Percentiles rank a stretch among this genome's conserved stretches.
phyloP scores from a whole-genome alignment of 768 basidiomycete genomes.

The Pleurotus citrinopileatus region DNA sequence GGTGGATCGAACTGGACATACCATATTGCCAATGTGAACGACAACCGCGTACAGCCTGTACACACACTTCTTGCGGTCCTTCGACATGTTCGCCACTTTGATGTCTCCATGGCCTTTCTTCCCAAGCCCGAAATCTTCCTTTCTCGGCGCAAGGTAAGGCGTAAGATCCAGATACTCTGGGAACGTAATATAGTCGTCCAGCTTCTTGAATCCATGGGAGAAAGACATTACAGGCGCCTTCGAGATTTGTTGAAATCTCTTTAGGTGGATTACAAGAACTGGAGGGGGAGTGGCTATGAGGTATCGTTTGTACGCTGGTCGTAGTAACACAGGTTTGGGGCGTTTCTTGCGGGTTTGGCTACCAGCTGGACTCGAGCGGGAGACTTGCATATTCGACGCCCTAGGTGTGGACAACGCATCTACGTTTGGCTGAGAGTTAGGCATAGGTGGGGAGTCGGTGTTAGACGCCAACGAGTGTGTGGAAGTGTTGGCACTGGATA shows the following conservation, averaged over 20 bases:
- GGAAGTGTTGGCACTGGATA: slow-evolving; percentile 18
- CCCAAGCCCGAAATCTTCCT: slow-evolving; percentile 64
- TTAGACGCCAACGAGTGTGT: slow-evolving; percentile 15
- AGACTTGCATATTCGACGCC: not conserved
- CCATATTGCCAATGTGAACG: slow-evolving; percentile 87
- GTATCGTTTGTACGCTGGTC: slow-evolving; percentile 92
- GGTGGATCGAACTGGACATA: slow-evolving; percentile 29
- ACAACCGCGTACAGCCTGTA: slow-evolving; percentile 80
- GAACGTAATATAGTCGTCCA: slow-evolving; percentile 90
- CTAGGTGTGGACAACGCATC: slow-evolving; percentile 7
- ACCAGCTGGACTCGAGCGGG: slow-evolving; percentile 12
- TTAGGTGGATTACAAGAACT: slow-evolving; percentile 88
- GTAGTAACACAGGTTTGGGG: slow-evolving; percentile 65
- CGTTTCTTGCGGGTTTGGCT: slow-evolving; percentile 20
- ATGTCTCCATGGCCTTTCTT: slow-evolving; percentile 17
- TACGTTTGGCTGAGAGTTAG: not conserved
- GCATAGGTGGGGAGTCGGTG: slow-evolving; percentile 8
- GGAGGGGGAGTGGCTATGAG: slow-evolving; percentile 85
- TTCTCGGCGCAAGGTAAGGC: slow-evolving; percentile 83
- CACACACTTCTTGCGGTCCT: slow-evolving; percentile 43
- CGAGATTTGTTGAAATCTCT: slow-evolving; percentile 87
- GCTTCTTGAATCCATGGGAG: slow-evolving; percentile 77
- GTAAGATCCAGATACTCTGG: slow-evolving; percentile 82
- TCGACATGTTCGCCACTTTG: slow-evolving; percentile 21
- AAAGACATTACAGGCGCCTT: slow-evolving; percentile 62